Conservation (phyloP, 2,329 filamentous ascomycete species). For the Fusarium napiforme region DNA sequence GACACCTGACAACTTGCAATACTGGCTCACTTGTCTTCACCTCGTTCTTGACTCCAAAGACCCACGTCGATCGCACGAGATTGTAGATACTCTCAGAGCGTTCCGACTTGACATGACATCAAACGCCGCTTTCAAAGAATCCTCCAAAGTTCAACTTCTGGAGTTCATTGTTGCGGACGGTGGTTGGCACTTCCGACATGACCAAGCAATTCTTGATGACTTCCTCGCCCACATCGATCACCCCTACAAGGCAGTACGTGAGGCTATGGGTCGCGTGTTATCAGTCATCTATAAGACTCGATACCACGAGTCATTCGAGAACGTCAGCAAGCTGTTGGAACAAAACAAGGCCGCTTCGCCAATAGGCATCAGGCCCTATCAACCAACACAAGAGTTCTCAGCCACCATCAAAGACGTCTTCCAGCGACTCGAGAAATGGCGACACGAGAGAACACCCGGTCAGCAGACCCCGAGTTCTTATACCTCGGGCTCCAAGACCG, state of each 20-base stretch:
- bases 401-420: conserved; percentile 81
- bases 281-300: conserved; percentile 89
- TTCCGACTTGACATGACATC: conserved; percentile 95
- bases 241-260: conserved; percentile 96
- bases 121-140: conserved; percentile 98
- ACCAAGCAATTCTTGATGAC: conserved; percentile 87
- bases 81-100: conserved; percentile 82
- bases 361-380: conserved; percentile 85
- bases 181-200: conserved; percentile 95
- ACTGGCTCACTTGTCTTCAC: conserved; percentile 95
- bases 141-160: conserved; percentile 91
- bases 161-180: conserved; percentile 88
- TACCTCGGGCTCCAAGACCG: conserved; percentile 95
- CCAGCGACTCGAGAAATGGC: conserved; percentile 84
- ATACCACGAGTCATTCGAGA: conserved; percentile 92
- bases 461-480: conserved; percentile 95
- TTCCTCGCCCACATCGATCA: conserved; percentile 94
- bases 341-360: conserved; percentile 83
- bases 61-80: conserved; percentile 85
- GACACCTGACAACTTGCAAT: conserved; percentile 92
- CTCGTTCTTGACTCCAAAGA: conserved; percentile 90
- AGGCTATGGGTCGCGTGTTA: conserved; percentile 91
- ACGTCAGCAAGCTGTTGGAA: conserved; percentile 79
- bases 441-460: conserved; percentile 82
- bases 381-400: conserved; percentile 78